These are phyloP conservation scores for Citrus unshiu DNA, from an alignment of 345 rosid genomes.

Conservation along the genomic window DNA sequence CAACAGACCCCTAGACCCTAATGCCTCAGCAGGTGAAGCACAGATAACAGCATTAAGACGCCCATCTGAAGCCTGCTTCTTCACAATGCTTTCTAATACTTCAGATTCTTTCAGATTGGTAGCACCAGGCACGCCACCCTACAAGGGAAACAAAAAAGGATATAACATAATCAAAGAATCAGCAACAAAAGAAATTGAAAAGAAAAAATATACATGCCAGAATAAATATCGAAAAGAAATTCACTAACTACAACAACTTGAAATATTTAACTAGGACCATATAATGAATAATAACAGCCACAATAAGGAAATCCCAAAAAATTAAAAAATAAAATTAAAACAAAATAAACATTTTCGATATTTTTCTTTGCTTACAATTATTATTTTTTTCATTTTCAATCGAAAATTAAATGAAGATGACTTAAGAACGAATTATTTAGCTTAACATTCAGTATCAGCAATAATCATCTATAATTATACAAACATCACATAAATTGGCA, in stretches of 20 bases:
- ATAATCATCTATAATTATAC: not conserved
- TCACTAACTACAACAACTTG: not conserved
- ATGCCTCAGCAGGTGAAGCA: conserved; percentile 80
- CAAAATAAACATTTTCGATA: too few species aligned
- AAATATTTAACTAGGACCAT: too few species aligned
- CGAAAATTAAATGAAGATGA: not conserved
- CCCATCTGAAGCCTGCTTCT: conserved; percentile 76
- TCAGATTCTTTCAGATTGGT: too few species aligned
- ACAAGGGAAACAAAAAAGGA: not conserved
- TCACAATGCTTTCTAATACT: conserved; percentile 29
- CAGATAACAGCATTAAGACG: conserved; percentile 81
- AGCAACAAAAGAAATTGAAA: not conserved
- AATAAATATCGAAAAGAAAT: not conserved
- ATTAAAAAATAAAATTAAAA: too few species aligned
- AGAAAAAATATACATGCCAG: not conserved
- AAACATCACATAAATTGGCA: not conserved
- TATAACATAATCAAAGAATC: not conserved
- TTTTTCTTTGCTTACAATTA: too few species aligned
- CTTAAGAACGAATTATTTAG: too few species aligned
- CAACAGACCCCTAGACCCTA: conserved; percentile 87
- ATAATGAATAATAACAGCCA: too few species aligned
- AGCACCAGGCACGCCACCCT: conserved; percentile 97
- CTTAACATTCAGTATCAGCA: not conserved
- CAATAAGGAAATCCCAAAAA: too few species aligned
- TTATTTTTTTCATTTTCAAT: not conserved